These are phyloP conservation scores for Kwoniella pini DNA, from an alignment of 768 basidiomycete species.

Conservation along the genomic window DNA sequence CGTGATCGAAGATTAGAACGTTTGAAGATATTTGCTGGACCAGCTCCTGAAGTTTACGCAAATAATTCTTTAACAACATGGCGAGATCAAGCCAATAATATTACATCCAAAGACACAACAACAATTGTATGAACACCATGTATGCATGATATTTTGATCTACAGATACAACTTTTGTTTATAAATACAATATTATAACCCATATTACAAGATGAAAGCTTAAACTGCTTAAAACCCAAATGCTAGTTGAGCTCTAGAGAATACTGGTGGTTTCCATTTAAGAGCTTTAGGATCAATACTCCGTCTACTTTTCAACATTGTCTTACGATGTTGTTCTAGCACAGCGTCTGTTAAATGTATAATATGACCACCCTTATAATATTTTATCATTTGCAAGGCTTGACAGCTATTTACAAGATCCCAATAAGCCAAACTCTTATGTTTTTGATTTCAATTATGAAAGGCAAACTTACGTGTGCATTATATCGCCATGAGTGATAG, in stretches of 20 bases:
- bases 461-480: constrained; percentile 86
- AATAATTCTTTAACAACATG: constrained; percentile 37
- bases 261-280: constrained; percentile 81
- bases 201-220: too few species aligned
- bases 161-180: too few species aligned
- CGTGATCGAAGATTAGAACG: constrained; percentile 83
- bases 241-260: constrained; percentile 24
- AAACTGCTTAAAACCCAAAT: constrained; percentile 16
- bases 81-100: constrained; percentile 22
- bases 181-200: too few species aligned
- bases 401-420: constrained; percentile 64
- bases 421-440: neutral
- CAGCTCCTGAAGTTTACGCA: constrained; percentile 29
- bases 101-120: too few species aligned
- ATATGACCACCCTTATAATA: constrained; percentile 94
- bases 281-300: constrained; percentile 72
- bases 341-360: constrained; percentile 84
- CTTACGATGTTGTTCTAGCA: constrained; percentile 88
- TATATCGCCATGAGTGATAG: constrained; percentile 92
- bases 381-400: constrained; percentile 90
- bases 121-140: too few species aligned
- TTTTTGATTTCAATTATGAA: too few species aligned
- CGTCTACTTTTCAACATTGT: constrained; percentile 73
- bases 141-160: too few species aligned
- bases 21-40: constrained; percentile 79